Percentiles rank a stretch among this genome's conserved stretches.
phyloP scores from a whole-genome alignment of 495 filamentous ascomycete species.

The Talaromyces thailandensis region DNA sequence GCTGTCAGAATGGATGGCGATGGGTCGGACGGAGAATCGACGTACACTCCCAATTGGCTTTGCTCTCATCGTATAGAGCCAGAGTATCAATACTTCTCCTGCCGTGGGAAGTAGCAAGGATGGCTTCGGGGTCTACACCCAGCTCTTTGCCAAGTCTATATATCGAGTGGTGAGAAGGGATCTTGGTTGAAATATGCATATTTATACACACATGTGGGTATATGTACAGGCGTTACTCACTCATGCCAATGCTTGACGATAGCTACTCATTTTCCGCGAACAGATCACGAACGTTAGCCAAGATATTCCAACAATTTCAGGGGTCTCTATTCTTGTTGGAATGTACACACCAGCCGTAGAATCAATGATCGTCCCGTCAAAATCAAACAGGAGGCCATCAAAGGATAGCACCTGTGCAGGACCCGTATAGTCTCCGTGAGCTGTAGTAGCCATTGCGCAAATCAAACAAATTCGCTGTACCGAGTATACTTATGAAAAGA shows the following conservation, averaged over 20 bases:
- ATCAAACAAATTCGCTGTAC: neutral
- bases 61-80: conserved; percentile 60
- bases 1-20: conserved; percentile 3
- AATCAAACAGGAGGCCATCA: conserved; percentile 79
- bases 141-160: conserved; percentile 71
- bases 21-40: conserved; percentile 11
- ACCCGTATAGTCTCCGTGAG: conserved; percentile 44
- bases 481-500: neutral
- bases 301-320: neutral
- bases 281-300: neutral
- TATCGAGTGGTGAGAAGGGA: conserved; percentile 6
- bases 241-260: conserved; percentile 89
- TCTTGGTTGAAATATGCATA: neutral
- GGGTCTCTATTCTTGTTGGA: neutral
- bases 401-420: conserved; percentile 54
- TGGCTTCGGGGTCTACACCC: conserved; percentile 69
- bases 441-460: conserved; percentile 19
- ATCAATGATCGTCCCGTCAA: conserved; percentile 59
- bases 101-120: conserved; percentile 83
- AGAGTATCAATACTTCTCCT: conserved; percentile 76
- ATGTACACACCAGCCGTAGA: conserved; percentile 31
- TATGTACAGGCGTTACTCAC: conserved; percentile 35
- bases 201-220: neutral
- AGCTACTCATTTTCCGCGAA: conserved; percentile 49
- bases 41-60: conserved; percentile 89